phyloP scores from a whole-genome alignment of 2,329 filamentous ascomycete genomes.

The Fusarium sp. region DNA sequence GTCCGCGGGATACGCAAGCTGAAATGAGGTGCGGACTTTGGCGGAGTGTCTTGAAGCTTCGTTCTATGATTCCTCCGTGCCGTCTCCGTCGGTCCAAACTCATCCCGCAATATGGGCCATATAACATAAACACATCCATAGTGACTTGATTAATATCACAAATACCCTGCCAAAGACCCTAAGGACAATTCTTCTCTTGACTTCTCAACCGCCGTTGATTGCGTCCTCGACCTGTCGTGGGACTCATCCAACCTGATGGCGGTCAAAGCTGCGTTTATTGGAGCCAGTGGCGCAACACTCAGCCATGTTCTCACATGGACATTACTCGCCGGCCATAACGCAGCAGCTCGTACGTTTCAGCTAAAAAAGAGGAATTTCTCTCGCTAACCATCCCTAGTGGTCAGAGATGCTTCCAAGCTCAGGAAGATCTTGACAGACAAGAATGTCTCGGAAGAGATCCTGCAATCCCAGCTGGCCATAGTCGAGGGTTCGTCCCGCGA shows the following conservation, averaged over 20 bases:
- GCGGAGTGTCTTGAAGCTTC: not conserved
- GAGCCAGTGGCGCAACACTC: conserved; percentile 3
- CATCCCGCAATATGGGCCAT: not conserved
- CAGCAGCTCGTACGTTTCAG: conserved; percentile 4
- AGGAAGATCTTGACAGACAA: not conserved
- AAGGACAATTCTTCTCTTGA: not conserved
- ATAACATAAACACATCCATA: not conserved
- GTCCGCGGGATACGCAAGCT: not conserved
- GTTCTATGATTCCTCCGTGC: not conserved
- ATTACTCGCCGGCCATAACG: not conserved
- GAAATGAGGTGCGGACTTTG: not conserved
- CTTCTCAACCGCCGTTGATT: not conserved
- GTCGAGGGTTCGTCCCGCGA: conserved; percentile 7
- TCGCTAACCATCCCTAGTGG: not conserved
- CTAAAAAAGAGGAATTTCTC: not conserved
- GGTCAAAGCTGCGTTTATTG: conserved; percentile 5
- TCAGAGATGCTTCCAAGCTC: conserved; percentile 6
- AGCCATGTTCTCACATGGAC: conserved; percentile 6
- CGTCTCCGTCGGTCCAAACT: not conserved
- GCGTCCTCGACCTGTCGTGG: not conserved
- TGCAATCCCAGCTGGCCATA: not conserved
- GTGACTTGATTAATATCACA: not conserved
- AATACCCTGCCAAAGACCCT: not conserved
- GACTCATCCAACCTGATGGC: not conserved
- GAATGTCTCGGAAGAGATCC: not conserved